Conservation (phyloP, 2,329 filamentous ascomycete species). For the Zasmidium angulare region DNA sequence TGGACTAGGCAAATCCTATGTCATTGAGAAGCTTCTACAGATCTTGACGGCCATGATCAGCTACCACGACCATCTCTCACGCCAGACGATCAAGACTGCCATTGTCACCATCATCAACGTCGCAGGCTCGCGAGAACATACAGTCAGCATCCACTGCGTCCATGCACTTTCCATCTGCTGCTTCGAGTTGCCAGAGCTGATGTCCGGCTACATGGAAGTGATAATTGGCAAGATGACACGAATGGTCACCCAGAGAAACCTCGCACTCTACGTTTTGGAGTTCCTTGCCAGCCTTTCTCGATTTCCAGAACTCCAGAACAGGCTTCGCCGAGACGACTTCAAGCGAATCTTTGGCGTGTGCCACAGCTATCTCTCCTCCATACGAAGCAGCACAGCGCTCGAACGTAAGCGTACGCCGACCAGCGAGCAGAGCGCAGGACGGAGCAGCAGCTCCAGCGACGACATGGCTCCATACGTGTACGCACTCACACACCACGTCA, state of each 20-base stretch:
- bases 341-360: constrained; percentile 94
- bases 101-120: constrained; percentile 76
- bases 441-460: constrained; percentile 29
- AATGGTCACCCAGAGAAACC: constrained; percentile 88
- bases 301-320: constrained; percentile 60
- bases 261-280: constrained; percentile 92
- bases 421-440: constrained; percentile 27
- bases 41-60: constrained; percentile 83
- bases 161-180: constrained; percentile 94
- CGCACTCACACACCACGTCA: constrained; percentile 88
- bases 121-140: constrained; percentile 53
- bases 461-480: constrained; percentile 69
- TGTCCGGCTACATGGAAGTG: constrained; percentile 78
- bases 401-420: constrained; percentile 27
- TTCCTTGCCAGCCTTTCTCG: constrained; percentile 89
- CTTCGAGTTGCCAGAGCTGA: constrained; percentile 85
- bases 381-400: constrained; percentile 52
- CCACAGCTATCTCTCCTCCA: constrained; percentile 88
- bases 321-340: constrained; percentile 74
- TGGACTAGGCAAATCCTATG: constrained; percentile 80
- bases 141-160: constrained; percentile 88
- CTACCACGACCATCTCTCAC: constrained; percentile 82
- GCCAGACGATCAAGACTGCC: constrained; percentile 87
- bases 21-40: constrained; percentile 85
- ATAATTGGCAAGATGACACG: constrained; percentile 92